These are phyloP conservation scores for Alternaria consortialis DNA, from an alignment of 2,329 filamentous ascomycete genomes.

Conservation along the genomic window DNA sequence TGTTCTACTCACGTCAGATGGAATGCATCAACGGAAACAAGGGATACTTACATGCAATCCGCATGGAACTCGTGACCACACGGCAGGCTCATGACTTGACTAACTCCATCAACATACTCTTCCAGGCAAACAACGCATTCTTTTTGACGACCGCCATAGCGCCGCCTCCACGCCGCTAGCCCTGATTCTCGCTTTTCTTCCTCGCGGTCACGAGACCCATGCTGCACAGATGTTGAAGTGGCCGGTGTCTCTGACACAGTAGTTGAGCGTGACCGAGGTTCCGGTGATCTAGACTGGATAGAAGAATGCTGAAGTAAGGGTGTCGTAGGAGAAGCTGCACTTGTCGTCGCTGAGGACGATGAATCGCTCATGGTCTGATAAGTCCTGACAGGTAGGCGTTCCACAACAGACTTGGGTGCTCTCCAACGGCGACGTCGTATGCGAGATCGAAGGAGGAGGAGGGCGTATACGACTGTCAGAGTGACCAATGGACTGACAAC, in stretches of 20 bases:
- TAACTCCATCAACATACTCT: slow-evolving; percentile 94
- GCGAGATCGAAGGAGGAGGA: slow-evolving; percentile 85
- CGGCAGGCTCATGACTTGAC: slow-evolving; percentile 93
- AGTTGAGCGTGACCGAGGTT: slow-evolving; percentile 69
- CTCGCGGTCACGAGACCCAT: slow-evolving; percentile 47
- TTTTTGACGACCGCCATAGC: slow-evolving; percentile 72
- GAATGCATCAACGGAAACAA: background rate
- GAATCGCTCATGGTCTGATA: slow-evolving; percentile 82
- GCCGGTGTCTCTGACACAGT: slow-evolving; percentile 68
- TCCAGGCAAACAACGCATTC: slow-evolving; percentile 98
- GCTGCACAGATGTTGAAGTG: slow-evolving; percentile 42
- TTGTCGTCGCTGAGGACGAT: slow-evolving; percentile 69
- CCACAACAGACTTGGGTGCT: slow-evolving; percentile 96
- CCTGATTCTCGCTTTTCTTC: slow-evolving; percentile 63
- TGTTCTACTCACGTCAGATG: slow-evolving; percentile 67
- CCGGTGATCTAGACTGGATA: slow-evolving; percentile 44
- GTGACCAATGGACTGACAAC: slow-evolving; percentile 94
- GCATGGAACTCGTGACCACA: slow-evolving; percentile 98
- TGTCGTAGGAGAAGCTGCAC: slow-evolving; percentile 75
- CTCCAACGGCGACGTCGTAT: slow-evolving; percentile 91
- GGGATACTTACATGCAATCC: slow-evolving; percentile 89
- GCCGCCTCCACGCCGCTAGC: slow-evolving; percentile 62
- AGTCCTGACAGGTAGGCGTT: slow-evolving; percentile 91
- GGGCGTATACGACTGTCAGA: slow-evolving; percentile 88
- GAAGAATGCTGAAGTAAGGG: slow-evolving; percentile 71